Evolutionary conservation across 345 rosid species (phyloP).

Genomic region (Bretschneidera sinensis): DNA sequence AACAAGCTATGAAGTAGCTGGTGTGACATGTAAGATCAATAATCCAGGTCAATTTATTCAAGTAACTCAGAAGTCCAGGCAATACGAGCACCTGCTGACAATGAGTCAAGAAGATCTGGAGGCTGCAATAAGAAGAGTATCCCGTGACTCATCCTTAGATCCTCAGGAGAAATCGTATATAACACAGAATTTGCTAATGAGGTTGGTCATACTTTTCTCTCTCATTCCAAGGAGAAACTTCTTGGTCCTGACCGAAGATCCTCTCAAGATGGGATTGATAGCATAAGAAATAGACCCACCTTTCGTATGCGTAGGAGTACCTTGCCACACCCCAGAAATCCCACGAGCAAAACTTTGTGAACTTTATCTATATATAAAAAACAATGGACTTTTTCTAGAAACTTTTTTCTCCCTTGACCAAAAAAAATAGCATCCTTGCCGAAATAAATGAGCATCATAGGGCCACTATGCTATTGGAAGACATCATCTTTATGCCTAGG

Average conservation of each 20-base stretch:
- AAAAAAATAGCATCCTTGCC: background rate
- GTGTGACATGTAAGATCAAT: constrained; percentile 2
- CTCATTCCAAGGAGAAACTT: background rate
- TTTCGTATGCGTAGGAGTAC: background rate
- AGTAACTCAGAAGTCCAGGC: constrained; percentile 21
- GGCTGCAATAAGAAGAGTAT: constrained; percentile 62
- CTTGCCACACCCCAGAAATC: background rate
- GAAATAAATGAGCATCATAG: background rate
- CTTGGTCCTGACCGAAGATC: background rate
- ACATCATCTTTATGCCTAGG: background rate
- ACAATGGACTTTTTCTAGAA: too few relatives aligned
- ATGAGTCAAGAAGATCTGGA: constrained; percentile 64
- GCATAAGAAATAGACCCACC: background rate
- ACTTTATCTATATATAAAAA: too few relatives aligned
- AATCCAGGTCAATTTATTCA: constrained; percentile 23
- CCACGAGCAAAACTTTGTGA: background rate
- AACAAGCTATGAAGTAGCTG: constrained; percentile 19
- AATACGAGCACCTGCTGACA: constrained; percentile 30
- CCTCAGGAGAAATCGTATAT: constrained; percentile 51
- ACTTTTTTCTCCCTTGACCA: background rate
- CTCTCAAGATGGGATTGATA: background rate
- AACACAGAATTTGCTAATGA: constrained; percentile 67
- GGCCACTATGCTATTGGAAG: constrained; percentile 6
- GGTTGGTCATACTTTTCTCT: constrained; percentile 33
- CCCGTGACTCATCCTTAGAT: constrained; percentile 59